These are phyloP conservation scores for Aspergillus udagawae DNA, from an alignment of 2,329 filamentous ascomycete genomes.

Conservation along the genomic window DNA sequence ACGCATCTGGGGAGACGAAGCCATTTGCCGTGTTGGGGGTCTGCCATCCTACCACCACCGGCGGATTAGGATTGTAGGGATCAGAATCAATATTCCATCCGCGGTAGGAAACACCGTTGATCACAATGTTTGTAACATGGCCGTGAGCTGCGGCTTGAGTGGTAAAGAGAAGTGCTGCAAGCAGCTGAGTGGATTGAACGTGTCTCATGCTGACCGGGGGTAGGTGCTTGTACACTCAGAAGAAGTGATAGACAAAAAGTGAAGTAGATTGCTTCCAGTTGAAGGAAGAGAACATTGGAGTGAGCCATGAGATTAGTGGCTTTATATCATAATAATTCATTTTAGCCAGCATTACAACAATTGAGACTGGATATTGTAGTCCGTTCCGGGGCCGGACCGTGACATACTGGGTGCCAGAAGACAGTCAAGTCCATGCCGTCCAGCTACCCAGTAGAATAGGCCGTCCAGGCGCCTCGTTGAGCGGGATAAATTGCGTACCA, in stretches of 20 bases:
- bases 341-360: neutral
- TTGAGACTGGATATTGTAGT: neutral
- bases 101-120: constrained; percentile 16
- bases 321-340: neutral
- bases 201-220: neutral
- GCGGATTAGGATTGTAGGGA: constrained; percentile 29
- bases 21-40: constrained; percentile 49
- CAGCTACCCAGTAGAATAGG: neutral
- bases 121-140: constrained; percentile 10
- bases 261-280: neutral
- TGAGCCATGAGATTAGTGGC: neutral
- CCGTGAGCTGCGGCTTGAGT: neutral
- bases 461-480: neutral
- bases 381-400: neutral
- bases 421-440: neutral
- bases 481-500: neutral
- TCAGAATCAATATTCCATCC: constrained; percentile 28
- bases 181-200: neutral
- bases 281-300: neutral
- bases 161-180: neutral
- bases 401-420: neutral
- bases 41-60: constrained; percentile 50
- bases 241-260: neutral
- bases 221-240: neutral
- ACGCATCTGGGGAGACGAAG: constrained; percentile 46